Evolutionary conservation across 495 filamentous ascomycete genomes (phyloP).

Genomic region (Evansstolkia leycettana): DNA sequence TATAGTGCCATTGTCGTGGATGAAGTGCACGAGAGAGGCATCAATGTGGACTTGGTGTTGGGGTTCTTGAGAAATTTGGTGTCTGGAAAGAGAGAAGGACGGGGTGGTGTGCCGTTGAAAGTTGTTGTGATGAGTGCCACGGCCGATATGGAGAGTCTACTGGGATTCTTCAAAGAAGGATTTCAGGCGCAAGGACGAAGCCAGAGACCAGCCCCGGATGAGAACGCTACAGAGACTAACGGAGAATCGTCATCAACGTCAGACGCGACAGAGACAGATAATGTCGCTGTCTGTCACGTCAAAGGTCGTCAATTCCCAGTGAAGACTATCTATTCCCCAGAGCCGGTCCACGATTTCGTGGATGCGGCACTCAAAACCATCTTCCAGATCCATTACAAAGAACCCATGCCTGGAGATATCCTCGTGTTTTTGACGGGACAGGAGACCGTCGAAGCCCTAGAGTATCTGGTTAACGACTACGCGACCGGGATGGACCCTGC

Average conservation of each 20-base stretch:
- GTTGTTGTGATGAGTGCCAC: conserved; percentile 96
- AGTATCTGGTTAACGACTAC: conserved; percentile 71
- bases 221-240: conserved; percentile 2
- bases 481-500: conserved; percentile 54
- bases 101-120: conserved; percentile 65
- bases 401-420: conserved; percentile 87
- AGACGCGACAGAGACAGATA: conserved; percentile 8
- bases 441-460: conserved; percentile 76
- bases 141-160: conserved; percentile 67
- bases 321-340: conserved; percentile 60
- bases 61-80: conserved; percentile 77
- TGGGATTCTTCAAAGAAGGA: conserved; percentile 56
- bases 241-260: neutral
- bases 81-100: conserved; percentile 39
- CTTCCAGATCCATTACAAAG: conserved; percentile 78
- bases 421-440: conserved; percentile 90
- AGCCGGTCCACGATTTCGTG: conserved; percentile 71
- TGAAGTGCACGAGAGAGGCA: conserved; percentile 91
- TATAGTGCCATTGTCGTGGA: conserved; percentile 91
- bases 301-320: conserved; percentile 86
- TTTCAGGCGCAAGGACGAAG: conserved; percentile 11
- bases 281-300: conserved; percentile 52
- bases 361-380: conserved; percentile 70
- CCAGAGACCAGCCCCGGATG: conserved; percentile 3
- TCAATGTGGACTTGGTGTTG: conserved; percentile 85